These are phyloP conservation scores for Chrysanthemum seticuspe DNA, from an alignment of 129 eudicot species.

Conservation along the genomic window DNA sequence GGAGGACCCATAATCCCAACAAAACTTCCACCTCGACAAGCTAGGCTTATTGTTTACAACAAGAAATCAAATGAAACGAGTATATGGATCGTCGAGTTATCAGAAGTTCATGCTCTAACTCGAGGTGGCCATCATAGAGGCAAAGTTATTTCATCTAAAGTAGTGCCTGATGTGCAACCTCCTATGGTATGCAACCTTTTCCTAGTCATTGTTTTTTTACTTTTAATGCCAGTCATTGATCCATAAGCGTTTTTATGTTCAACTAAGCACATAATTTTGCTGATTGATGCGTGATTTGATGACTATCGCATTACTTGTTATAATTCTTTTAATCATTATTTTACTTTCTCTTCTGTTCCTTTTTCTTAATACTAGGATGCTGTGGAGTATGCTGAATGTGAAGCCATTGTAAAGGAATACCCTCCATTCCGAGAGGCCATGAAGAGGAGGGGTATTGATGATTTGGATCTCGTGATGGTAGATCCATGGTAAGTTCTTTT, in stretches of 20 bases:
- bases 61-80: slow-evolving; percentile 66
- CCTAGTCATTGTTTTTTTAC: not conserved
- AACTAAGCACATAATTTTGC: not conserved
- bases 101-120: slow-evolving; percentile 65
- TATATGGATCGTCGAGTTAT: slow-evolving; percentile 62
- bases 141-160: slow-evolving; percentile 62
- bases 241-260: slow-evolving; percentile 4
- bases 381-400: slow-evolving; percentile 97
- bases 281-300: slow-evolving; percentile 15
- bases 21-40: slow-evolving; percentile 62
- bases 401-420: slow-evolving; percentile 69
- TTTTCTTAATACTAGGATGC: slow-evolving; percentile 60
- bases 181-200: slow-evolving; percentile 53
- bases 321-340: slow-evolving; percentile 13
- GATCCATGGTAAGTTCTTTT: slow-evolving; percentile 57
- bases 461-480: slow-evolving; percentile 80
- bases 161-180: slow-evolving; percentile 66
- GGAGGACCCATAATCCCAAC: slow-evolving; percentile 63
- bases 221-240: not conserved
- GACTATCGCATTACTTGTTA: slow-evolving; percentile 5
- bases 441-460: slow-evolving; percentile 77
- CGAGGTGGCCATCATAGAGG: slow-evolving; percentile 74
- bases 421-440: slow-evolving; percentile 74
- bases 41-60: slow-evolving; percentile 55
- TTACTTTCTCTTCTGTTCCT: not conserved